Evolutionary conservation across 2,329 filamentous ascomycete genomes (phyloP).

Genomic region (Diaporthe aspalathi): DNA sequence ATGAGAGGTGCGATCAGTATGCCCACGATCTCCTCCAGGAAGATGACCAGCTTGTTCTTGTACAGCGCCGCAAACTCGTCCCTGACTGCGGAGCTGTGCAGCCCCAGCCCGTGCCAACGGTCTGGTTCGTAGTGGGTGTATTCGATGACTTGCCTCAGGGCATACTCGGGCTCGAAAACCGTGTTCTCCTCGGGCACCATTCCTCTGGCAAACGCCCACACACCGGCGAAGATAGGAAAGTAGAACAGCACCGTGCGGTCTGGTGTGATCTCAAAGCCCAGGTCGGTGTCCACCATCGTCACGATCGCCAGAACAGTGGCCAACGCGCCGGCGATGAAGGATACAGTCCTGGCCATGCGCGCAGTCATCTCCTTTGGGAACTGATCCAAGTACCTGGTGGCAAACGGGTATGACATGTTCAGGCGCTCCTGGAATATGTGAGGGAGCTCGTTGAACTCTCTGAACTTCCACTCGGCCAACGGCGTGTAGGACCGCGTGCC

Average conservation of each 20-base stretch:
- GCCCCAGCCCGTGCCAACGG: constrained; percentile 81
- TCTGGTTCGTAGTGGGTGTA: constrained; percentile 93
- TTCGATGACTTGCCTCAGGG: constrained; percentile 87
- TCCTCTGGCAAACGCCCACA: constrained; percentile 86
- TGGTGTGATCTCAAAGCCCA: constrained; percentile 90
- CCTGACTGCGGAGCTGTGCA: constrained; percentile 96
- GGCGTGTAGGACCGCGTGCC: constrained; percentile 93
- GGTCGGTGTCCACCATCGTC: constrained; percentile 88
- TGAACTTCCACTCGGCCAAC: constrained; percentile 96
- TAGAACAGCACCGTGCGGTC: constrained; percentile 93
- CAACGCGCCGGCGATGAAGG: constrained; percentile 88
- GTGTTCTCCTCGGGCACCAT: constrained; percentile 87
- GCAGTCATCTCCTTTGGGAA: constrained; percentile 96
- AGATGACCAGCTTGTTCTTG: constrained; percentile 91
- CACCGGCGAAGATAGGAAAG: constrained; percentile 81
- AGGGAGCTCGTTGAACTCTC: constrained; percentile 96
- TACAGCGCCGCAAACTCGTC: constrained; percentile 91
- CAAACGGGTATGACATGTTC: constrained; percentile 95
- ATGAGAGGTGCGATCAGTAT: constrained; percentile 93
- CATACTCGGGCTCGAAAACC: constrained; percentile 92
- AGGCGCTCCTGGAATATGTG: constrained; percentile 91
- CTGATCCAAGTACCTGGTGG: constrained; percentile 91
- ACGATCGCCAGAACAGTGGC: constrained; percentile 86
- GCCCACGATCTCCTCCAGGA: constrained; percentile 90
- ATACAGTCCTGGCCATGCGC: constrained; percentile 83